Evolutionary conservation across 2,329 filamentous ascomycete species (phyloP), one percentile per base, ranked within the genome.

Genomic region (Hymenoscyphus scutula): DNA sequence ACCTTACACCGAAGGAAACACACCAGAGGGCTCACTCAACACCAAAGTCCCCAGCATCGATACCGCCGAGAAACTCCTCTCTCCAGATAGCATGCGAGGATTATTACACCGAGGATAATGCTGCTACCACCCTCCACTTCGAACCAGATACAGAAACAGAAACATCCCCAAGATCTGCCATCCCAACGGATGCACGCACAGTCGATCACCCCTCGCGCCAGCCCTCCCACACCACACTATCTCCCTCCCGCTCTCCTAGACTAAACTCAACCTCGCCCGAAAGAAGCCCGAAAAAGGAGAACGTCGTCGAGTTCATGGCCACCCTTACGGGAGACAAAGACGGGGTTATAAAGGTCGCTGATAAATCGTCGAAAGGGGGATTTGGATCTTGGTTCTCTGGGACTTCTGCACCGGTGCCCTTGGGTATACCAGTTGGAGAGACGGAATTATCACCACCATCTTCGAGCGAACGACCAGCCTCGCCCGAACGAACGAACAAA

Each of bases 371-470:
- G 8, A 70, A 65, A 38, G 69, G 69, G 25, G 67, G 69, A 13
- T 48, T 71, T 27, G 66, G 66, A 25, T 67, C 69, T 45, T 73
- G 72, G 71, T 73, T 74, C 53, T 62, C 64, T 25, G 71, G 72
- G 1, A 67, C 67, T 8, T 72, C 71, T 37, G 65, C 67, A 34
- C 64, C 69, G 1, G 64, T 70, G 25, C n/a, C 65, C 30, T 53
- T 69, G 15, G 70, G 69, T n/a, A 59, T 71, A 55, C 61, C 67
- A 8, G 53, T 64, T 34, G 60, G 56, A 29, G 66, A 69, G 19
- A 55, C 64, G 30, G 64, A 66, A 34, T 48, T 63, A 37, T 55
- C 58, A 51, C 55, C 32, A n/a, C n/a, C 62, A 23, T 59, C 65
- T 5, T 62, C 48, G 29, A 61, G 67, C 15, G 56, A 59, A 3